Conservation (phyloP, 768 basidiomycete species). For the Psilocybe cyanescens region DNA sequence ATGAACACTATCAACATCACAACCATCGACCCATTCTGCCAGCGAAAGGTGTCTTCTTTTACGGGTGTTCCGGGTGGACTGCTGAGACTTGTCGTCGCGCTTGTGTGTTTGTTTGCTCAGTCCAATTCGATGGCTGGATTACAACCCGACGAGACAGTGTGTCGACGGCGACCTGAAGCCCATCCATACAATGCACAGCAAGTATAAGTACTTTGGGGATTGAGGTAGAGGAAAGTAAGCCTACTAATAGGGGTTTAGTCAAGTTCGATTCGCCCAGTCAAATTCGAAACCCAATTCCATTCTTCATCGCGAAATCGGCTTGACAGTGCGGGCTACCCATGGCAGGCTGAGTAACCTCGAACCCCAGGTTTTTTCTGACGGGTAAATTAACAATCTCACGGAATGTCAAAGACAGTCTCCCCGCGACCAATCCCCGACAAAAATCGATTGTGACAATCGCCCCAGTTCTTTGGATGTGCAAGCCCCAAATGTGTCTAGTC, state of each 20-base stretch:
- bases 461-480: background rate
- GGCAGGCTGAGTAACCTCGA: background rate
- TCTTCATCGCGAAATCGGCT: background rate
- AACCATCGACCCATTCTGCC: background rate
- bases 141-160: background rate
- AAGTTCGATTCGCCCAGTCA: background rate
- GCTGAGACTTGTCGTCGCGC: background rate
- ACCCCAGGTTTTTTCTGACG: background rate
- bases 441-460: background rate
- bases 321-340: background rate
- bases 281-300: background rate
- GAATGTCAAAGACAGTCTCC: background rate
- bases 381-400: background rate
- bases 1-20: no score
- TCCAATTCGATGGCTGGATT: background rate
- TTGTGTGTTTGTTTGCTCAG: background rate
- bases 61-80: constrained; percentile 4
- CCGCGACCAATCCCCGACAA: background rate
- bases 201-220: background rate
- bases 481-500: background rate
- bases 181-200: background rate
- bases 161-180: background rate
- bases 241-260: background rate
- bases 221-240: background rate
- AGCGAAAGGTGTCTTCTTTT: background rate